These are phyloP conservation scores for Atkinsonella texensis DNA, from an alignment of 2,329 filamentous ascomycete genomes.

Conservation along the genomic window DNA sequence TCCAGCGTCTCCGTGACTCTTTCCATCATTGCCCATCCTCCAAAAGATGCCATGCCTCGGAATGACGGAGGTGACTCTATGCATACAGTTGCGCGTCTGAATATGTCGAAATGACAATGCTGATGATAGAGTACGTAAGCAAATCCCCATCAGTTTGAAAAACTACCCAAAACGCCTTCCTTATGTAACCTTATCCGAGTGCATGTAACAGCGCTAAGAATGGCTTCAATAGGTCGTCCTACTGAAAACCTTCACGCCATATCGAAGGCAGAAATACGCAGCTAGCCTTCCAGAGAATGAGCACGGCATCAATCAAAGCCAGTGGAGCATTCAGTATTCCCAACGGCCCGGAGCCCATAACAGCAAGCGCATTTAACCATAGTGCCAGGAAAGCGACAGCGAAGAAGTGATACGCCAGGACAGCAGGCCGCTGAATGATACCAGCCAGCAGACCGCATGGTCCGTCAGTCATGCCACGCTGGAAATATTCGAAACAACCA, in stretches of 20 bases:
- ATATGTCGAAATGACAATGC: neutral
- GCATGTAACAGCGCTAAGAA: neutral
- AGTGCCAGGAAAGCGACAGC: conserved; percentile 80
- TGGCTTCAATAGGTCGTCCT: conserved; percentile 1
- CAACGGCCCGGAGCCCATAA: conserved; percentile 21
- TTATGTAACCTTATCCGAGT: neutral
- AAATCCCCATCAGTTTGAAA: neutral
- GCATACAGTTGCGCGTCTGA: neutral
- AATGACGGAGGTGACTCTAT: neutral
- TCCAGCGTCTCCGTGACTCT: neutral
- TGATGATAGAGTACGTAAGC: neutral
- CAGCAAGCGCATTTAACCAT: conserved; percentile 43
- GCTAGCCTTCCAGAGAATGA: conserved; percentile 70
- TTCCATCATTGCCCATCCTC: neutral
- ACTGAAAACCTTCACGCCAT: conserved; percentile 45
- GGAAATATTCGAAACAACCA: conserved; percentile 91
- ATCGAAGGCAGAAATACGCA: conserved; percentile 76
- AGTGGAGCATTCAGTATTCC: conserved; percentile 41
- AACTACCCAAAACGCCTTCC: neutral
- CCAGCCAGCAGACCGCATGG: conserved; percentile 75
- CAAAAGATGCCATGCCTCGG: neutral
- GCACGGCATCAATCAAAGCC: conserved; percentile 49
- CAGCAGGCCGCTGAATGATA: conserved; percentile 61
- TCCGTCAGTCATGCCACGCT: conserved; percentile 60
- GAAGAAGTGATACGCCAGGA: conserved; percentile 90